Conservation (phyloP, 2,329 filamentous ascomycete genomes). For the Ophiostoma montium region DNA sequence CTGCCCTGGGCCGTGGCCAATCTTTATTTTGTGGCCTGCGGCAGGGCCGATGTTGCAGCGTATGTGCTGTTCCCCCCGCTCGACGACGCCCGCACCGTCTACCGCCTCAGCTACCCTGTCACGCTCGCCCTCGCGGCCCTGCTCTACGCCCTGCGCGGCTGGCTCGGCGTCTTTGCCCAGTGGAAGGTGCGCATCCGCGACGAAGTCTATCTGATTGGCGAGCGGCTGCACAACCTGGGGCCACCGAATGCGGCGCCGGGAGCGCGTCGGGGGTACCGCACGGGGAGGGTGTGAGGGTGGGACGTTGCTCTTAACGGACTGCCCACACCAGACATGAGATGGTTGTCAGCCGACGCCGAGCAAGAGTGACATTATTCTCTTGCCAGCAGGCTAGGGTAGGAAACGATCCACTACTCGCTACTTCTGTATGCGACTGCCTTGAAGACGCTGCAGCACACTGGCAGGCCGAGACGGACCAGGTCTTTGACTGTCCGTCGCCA, state of each 20-base stretch:
- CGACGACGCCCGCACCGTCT: slow-evolving; percentile 23
- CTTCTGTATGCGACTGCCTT: no score
- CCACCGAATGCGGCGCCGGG: neutral
- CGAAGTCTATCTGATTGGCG: slow-evolving; percentile 91
- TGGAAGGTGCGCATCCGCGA: slow-evolving; percentile 80
- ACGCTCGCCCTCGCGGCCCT: slow-evolving; percentile 35
- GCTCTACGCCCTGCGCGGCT: slow-evolving; percentile 31
- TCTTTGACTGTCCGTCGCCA: no score
- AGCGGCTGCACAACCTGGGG: slow-evolving; percentile 88
- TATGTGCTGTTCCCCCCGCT: slow-evolving; percentile 1
- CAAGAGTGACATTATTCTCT: no score
- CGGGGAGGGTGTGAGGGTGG: neutral
- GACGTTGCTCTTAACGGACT: no score
- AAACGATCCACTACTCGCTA: no score
- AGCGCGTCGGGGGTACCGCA: neutral
- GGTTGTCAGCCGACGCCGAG: no score
- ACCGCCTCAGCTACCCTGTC: slow-evolving; percentile 56
- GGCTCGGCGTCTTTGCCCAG: slow-evolving; percentile 48
- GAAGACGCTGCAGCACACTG: no score
- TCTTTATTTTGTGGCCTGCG: neutral
- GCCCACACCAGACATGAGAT: no score
- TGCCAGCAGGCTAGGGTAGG: no score
- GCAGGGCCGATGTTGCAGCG: neutral
- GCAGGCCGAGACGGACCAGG: no score
- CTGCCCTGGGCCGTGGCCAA: slow-evolving; percentile 33